These are phyloP conservation scores for Globisporangium spiculum DNA, from an alignment of 352 stramenopile species.

Conservation along the genomic window DNA sequence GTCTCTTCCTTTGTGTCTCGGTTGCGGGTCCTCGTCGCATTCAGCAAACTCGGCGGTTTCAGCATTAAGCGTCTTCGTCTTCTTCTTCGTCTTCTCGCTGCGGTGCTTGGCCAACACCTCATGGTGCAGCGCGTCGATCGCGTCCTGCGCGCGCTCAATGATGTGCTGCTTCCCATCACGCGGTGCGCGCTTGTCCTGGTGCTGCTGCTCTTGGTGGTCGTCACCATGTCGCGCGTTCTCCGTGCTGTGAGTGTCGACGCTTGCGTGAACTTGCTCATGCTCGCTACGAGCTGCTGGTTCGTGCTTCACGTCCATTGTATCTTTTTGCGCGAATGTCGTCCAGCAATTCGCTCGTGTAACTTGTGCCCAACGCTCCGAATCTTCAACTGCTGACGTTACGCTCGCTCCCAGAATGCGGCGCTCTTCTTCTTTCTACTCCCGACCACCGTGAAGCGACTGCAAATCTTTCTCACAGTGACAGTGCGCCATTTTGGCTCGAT, in stretches of 20 bases:
- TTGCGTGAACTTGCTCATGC: not conserved
- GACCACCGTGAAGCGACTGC: not conserved
- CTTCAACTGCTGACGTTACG: constrained; percentile 18
- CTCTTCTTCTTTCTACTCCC: not conserved
- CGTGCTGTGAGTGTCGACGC: not conserved
- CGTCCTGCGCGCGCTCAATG: constrained; percentile 15
- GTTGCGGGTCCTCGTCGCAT: not conserved
- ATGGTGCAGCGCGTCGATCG: constrained; percentile 13
- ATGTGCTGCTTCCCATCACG: not conserved
- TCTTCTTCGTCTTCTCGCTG: not conserved
- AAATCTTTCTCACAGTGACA: constrained; percentile 1
- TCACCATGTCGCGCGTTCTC: not conserved
- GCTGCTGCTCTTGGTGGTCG: not conserved
- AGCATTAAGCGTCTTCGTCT: not conserved
- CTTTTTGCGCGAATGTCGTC: not conserved
- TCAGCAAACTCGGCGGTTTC: not conserved
- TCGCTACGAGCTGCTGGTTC: not conserved
- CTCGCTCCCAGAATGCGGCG: not conserved
- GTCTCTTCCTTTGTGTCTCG: not conserved
- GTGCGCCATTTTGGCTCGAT: not conserved
- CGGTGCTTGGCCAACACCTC: constrained; percentile 5
- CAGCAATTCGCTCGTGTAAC: constrained; percentile 8
- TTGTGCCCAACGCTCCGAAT: constrained; percentile 18
- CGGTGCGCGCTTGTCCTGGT: not conserved
- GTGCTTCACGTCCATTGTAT: not conserved